These are phyloP conservation scores for Carpinus viminea DNA, from an alignment of 306 rosid genomes.

Conservation along the genomic window DNA sequence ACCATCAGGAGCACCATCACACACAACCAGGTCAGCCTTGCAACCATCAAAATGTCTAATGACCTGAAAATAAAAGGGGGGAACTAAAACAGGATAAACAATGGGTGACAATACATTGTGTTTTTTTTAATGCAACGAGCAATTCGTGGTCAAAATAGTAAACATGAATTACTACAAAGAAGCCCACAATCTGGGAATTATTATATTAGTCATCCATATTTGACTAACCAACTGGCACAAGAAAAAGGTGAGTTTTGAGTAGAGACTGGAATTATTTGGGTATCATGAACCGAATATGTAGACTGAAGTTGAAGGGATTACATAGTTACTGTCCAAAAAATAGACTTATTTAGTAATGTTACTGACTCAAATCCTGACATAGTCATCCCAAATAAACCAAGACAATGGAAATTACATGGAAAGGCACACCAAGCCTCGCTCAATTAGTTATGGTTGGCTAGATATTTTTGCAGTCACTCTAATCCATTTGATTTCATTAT, in stretches of 20 bases:
- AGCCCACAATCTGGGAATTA: conserved; percentile 11
- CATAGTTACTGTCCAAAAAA: background rate
- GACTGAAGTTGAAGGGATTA: conserved; percentile 13
- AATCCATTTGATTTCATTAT: background rate
- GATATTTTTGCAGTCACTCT: background rate
- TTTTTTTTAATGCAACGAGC: conserved; percentile 6
- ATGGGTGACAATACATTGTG: background rate
- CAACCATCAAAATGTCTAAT: conserved; percentile 96
- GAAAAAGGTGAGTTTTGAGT: background rate
- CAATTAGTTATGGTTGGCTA: background rate
- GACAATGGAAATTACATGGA: background rate
- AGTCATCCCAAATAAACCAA: background rate
- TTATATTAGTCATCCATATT: conserved; percentile 10
- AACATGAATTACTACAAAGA: background rate
- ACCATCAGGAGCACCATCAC: conserved; percentile 99
- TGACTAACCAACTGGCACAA: background rate
- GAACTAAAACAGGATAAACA: background rate
- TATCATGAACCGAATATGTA: conserved; percentile 6
- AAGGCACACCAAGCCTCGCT: background rate
- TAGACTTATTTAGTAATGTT: background rate
- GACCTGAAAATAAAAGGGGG: conserved; percentile 56
- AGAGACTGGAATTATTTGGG: conserved; percentile 1
- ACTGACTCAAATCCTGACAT: background rate
- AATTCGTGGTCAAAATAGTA: conserved; percentile 11
- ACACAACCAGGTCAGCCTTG: conserved; percentile 97